A percentile compares a stretch with the other conserved stretches of the same genome.
Evolutionary conservation across 2,329 filamentous ascomycete species (phyloP).

Genomic region (Botrytis cinerea): DNA sequence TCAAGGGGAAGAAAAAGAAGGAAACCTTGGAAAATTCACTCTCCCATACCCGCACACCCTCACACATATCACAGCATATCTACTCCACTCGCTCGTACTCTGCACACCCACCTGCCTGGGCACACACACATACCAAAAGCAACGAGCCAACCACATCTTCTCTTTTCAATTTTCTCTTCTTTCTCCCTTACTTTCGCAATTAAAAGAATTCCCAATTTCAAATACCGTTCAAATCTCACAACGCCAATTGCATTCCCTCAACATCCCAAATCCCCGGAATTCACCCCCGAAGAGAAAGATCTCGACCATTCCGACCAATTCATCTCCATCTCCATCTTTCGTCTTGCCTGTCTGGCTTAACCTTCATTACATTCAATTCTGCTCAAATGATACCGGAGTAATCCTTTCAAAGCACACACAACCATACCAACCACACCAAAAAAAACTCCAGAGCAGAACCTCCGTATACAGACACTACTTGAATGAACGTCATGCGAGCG

Average conservation of each 20-base stretch:
- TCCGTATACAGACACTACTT: background rate
- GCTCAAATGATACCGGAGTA: background rate
- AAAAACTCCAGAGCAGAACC: background rate
- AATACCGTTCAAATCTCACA: slow-evolving; percentile 3
- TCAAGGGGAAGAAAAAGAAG: background rate
- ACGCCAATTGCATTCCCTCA: slow-evolving; percentile 17
- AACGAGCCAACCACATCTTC: slow-evolving; percentile 22
- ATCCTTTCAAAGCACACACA: background rate
- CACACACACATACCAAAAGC: slow-evolving; percentile 8
- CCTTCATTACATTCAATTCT: background rate
- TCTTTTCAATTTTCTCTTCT: slow-evolving; percentile 9
- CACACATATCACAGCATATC: background rate
- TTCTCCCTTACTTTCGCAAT: slow-evolving; percentile 23
- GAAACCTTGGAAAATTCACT: background rate
- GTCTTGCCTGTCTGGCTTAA: slow-evolving; percentile 14
- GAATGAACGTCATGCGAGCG: slow-evolving; percentile 24
- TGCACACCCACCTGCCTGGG: background rate
- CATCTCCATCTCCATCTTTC: background rate
- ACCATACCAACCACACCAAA: background rate
- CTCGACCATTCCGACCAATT: slow-evolving; percentile 7
- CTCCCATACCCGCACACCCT: background rate
- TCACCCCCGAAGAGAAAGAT: background rate
- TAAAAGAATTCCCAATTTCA: slow-evolving; percentile 22
- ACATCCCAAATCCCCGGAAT: background rate
- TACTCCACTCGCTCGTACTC: background rate